A percentile compares a stretch with the other conserved stretches of the same genome.
Conservation (phyloP, 805 yeast species). For the Teunomyces atbi region DNA sequence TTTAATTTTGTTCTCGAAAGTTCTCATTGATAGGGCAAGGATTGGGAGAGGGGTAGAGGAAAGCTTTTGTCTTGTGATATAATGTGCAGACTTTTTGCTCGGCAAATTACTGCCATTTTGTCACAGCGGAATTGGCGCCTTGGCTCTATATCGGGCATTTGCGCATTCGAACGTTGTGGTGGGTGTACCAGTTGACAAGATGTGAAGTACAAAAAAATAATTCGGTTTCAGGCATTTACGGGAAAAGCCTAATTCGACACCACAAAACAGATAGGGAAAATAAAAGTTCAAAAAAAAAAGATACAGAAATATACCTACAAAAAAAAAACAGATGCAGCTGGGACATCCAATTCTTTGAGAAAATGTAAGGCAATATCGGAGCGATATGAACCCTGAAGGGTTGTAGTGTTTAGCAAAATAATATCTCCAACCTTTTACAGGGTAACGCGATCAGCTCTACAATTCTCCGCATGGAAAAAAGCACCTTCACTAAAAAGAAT, state of each 20-base stretch:
- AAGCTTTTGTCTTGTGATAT: too few species aligned
- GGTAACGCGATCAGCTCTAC: not conserved
- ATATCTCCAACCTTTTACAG: not conserved
- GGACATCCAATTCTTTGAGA: not conserved
- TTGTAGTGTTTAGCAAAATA: not conserved
- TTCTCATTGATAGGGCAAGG: not conserved
- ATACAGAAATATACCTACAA: not conserved
- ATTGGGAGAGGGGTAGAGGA: not conserved
- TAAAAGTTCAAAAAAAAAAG: not conserved
- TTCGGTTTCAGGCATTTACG: not conserved
- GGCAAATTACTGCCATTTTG: not conserved
- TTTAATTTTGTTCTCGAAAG: not conserved
- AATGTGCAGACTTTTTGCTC: not conserved
- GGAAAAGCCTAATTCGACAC: not conserved
- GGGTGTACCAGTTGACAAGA: not conserved
- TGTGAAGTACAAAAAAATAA: not conserved
- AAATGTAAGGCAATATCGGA: not conserved
- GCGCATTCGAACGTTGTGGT: not conserved
- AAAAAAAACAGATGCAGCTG: not conserved
- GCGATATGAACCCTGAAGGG: not conserved
- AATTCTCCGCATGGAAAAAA: not conserved
- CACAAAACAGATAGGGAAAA: not conserved
- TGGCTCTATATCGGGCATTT: not conserved
- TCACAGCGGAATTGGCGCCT: too few species aligned
- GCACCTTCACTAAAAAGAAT: not conserved